A percentile compares a stretch with the other conserved stretches of the same genome.
Evolutionary conservation across 495 filamentous ascomycete species (phyloP).

Genomic region (Hypoxylon cercidicola): DNA sequence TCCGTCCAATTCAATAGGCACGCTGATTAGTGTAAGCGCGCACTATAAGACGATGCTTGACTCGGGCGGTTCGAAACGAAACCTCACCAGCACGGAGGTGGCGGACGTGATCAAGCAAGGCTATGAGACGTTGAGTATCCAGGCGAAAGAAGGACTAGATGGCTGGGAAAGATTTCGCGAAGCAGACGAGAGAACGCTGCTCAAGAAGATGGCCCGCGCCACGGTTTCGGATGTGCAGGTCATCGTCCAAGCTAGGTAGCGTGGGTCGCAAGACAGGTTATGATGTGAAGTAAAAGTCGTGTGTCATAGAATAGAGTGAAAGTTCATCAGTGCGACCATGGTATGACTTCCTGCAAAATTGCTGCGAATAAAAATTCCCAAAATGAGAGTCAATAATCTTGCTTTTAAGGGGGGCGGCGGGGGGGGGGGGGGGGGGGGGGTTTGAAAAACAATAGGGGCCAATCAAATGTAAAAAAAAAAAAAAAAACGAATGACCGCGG

Average conservation of each 20-base stretch:
- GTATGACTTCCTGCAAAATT: too few relatives aligned
- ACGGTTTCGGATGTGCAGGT: conserved; percentile 74
- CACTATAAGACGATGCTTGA: conserved; percentile 89
- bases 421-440: too few relatives aligned
- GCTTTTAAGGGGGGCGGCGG: too few relatives aligned
- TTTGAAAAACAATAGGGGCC: too few relatives aligned
- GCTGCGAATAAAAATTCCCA: too few relatives aligned
- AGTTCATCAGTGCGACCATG: not conserved
- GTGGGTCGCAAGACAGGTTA: not conserved
- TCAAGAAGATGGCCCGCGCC: conserved; percentile 86
- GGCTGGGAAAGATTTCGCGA: conserved; percentile 80
- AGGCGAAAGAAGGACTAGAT: conserved; percentile 83
- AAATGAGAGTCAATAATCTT: too few relatives aligned
- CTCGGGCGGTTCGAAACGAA: conserved; percentile 66
- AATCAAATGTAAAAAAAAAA: not conserved
- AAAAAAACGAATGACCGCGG: conserved; percentile 5
- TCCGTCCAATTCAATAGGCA: conserved; percentile 76
- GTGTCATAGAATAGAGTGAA: not conserved
- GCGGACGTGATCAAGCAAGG: conserved; percentile 93
- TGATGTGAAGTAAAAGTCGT: not conserved
- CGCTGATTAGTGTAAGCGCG: conserved; percentile 81
- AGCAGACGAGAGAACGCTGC: conserved; percentile 76
- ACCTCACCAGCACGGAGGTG: conserved; percentile 84
- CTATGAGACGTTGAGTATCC: conserved; percentile 91
- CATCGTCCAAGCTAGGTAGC: conserved; percentile 50